Evolutionary conservation across 805 yeast genomes (phyloP).

Genomic region (Lipomyces oligophaga): DNA sequence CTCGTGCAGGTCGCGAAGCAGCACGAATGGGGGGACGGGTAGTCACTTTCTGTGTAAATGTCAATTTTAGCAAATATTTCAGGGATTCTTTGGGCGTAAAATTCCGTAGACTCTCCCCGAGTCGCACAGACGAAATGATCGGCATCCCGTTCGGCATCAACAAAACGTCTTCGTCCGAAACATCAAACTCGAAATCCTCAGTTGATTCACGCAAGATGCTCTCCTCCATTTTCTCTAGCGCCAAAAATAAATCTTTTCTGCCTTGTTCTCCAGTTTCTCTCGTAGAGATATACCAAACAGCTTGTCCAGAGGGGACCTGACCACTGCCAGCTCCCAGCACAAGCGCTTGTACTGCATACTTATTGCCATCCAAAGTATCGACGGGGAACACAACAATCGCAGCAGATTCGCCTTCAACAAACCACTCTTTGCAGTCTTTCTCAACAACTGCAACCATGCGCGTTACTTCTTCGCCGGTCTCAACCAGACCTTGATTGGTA

Average conservation of each 20-base stretch:
- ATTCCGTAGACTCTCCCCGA: conserved; percentile 80
- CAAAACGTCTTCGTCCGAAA: conserved; percentile 54
- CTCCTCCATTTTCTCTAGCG: conserved; percentile 73
- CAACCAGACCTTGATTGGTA: conserved; percentile 42
- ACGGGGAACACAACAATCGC: conserved; percentile 94
- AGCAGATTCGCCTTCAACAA: conserved; percentile 74
- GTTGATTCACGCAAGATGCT: conserved; percentile 76
- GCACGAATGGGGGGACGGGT: conserved; percentile 16
- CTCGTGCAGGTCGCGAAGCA: neutral
- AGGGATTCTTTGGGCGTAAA: conserved; percentile 60
- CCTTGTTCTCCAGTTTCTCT: conserved; percentile 64
- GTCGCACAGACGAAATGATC: conserved; percentile 70
- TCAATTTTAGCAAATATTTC: conserved; percentile 24
- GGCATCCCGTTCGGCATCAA: conserved; percentile 59
- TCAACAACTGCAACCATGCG: conserved; percentile 79
- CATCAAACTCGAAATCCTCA: conserved; percentile 52
- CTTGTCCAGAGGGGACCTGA: conserved; percentile 78
- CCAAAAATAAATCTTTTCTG: conserved; percentile 72
- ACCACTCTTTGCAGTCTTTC: conserved; percentile 89
- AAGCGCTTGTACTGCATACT: conserved; percentile 74
- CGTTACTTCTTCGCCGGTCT: conserved; percentile 54
- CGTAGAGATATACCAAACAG: conserved; percentile 86
- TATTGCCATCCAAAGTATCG: conserved; percentile 64
- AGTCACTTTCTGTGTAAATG: conserved; percentile 21
- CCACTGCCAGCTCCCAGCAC: conserved; percentile 87